These are phyloP conservation scores for Albizia julibrissin DNA, from an alignment of 306 rosid species.

Conservation along the genomic window DNA sequence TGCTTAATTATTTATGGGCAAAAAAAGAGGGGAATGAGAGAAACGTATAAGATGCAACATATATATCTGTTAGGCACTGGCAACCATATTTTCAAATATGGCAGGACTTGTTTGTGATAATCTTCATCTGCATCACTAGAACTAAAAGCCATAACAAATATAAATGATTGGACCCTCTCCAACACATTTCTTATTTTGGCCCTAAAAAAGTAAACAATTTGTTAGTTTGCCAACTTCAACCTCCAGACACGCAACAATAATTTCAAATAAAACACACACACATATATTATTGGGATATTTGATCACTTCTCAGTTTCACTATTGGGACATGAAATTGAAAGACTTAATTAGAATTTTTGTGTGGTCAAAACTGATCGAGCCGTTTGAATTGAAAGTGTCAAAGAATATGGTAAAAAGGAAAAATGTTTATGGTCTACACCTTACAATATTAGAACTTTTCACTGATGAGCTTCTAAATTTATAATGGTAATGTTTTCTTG, in stretches of 20 bases:
- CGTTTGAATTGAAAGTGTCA: background rate
- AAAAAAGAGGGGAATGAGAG: background rate
- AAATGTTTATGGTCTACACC: background rate
- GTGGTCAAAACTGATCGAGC: background rate
- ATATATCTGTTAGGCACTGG: background rate
- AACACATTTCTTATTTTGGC: background rate
- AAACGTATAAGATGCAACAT: background rate
- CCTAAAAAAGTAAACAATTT: background rate
- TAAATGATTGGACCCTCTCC: slow-evolving; percentile 1
- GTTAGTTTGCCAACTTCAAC: slow-evolving; percentile 2
- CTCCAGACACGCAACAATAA: background rate
- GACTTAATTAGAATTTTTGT: background rate
- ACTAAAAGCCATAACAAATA: too few relatives aligned
- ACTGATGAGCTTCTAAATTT: background rate
- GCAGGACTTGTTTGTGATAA: background rate
- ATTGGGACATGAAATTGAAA: background rate
- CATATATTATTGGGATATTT: too few relatives aligned
- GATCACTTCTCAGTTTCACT: background rate
- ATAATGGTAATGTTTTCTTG: background rate
- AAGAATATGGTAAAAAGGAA: background rate
- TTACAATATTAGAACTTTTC: background rate
- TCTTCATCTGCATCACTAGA: background rate
- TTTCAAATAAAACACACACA: background rate
- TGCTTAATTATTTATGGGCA: background rate
- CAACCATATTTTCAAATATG: background rate